Conservation (phyloP, 2,329 filamentous ascomycete species). For the Colletotrichum horii region DNA sequence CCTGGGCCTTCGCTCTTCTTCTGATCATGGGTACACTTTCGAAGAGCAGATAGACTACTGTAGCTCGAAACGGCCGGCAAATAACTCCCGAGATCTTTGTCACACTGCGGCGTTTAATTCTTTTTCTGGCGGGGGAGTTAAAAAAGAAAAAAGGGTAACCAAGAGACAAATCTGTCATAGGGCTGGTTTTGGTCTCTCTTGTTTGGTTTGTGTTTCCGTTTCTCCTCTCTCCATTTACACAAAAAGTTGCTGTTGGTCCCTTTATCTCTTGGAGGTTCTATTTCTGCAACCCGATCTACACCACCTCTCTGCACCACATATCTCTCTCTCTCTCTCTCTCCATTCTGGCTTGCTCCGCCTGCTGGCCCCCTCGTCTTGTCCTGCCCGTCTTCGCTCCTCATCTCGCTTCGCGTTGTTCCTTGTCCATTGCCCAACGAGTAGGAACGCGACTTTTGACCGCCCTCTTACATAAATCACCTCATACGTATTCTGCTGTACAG, state of each 20-base stretch:
- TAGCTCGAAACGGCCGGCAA: not conserved
- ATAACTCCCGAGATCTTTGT: not conserved
- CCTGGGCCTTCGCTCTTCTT: not conserved
- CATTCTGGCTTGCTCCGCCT: not conserved
- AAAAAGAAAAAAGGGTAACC: not conserved
- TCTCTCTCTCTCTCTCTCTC: not conserved
- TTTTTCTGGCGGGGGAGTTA: not conserved
- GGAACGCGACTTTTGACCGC: not conserved
- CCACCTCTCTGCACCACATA: not conserved
- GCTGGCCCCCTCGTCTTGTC: not conserved
- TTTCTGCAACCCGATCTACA: not conserved
- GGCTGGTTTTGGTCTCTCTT: not conserved
- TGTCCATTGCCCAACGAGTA: not conserved
- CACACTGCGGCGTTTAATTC: not conserved
- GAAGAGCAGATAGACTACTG: not conserved
- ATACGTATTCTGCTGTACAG: not conserved
- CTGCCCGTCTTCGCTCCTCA: not conserved
- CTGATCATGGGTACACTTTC: not conserved
- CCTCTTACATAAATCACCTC: not conserved
- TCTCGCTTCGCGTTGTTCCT: not conserved
- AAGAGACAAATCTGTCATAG: not conserved
- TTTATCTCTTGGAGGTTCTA: not conserved
- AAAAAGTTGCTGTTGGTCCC: not conserved
- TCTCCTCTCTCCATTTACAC: not conserved
- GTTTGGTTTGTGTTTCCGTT: not conserved